These are phyloP conservation scores for Diaporthe ilicicola DNA, from an alignment of 2,329 filamentous ascomycete genomes.

Conservation along the genomic window DNA sequence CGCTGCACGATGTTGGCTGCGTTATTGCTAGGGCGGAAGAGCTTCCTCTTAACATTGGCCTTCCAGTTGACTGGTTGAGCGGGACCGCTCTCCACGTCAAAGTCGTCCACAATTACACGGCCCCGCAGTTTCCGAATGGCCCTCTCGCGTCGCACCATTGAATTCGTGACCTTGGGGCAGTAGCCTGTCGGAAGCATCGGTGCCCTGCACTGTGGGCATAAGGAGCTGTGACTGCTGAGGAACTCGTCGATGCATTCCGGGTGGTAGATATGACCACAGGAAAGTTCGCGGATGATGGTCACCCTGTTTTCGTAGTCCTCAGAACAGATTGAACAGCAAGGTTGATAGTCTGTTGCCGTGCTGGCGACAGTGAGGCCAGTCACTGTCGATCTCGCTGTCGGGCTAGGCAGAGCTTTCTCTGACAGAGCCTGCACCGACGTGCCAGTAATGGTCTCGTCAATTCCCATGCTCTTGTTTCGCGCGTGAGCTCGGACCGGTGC, in stretches of 20 bases:
- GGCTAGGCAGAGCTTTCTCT: constrained; percentile 37
- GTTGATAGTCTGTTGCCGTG: constrained; percentile 71
- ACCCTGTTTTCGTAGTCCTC: constrained; percentile 76
- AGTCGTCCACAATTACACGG: constrained; percentile 55
- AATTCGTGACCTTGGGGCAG: constrained; percentile 78
- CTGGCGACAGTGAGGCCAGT: constrained; percentile 42
- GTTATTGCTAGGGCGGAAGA: constrained; percentile 37
- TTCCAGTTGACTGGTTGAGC: constrained; percentile 35
- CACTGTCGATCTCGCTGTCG: constrained; percentile 34
- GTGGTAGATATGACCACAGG: constrained; percentile 94
- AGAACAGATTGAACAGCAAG: constrained; percentile 89
- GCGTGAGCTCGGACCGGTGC: constrained; percentile 31
- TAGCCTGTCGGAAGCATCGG: constrained; percentile 77
- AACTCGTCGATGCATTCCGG: constrained; percentile 91
- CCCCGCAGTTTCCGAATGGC: constrained; percentile 70
- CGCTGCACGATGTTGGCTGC: constrained; percentile 29
- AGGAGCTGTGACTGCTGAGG: constrained; percentile 77
- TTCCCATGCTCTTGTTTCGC: constrained; percentile 26
- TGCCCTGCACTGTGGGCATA: constrained; percentile 92
- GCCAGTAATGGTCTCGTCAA: constrained; percentile 10
- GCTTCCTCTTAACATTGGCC: constrained; percentile 34
- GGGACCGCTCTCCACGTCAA: constrained; percentile 38
- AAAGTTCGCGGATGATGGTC: constrained; percentile 82
- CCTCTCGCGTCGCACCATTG: constrained; percentile 85
- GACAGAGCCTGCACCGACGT: constrained; percentile 27